These are phyloP conservation scores for Punctularia strigosozonata DNA, from an alignment of 768 basidiomycete species.

Conservation along the genomic window DNA sequence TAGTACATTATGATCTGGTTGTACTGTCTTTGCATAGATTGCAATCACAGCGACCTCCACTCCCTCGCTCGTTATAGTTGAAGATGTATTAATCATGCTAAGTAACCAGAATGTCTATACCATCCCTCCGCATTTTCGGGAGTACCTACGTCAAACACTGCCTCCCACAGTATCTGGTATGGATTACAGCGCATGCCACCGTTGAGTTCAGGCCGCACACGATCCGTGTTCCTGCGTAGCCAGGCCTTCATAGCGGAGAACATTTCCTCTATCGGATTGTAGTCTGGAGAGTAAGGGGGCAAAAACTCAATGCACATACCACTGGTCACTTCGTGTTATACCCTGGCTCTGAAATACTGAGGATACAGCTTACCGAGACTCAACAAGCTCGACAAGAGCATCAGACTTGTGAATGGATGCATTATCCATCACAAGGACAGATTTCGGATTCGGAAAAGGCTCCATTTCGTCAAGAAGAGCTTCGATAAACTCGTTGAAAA, in stretches of 20 bases:
- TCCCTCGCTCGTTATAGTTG: not conserved
- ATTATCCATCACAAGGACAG: conserved; percentile 16
- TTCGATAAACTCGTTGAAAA: conserved; percentile 14
- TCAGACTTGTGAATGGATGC: conserved; percentile 8
- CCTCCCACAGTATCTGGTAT: conserved; percentile 15
- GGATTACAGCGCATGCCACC: conserved; percentile 7
- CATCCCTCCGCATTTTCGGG: conserved; percentile 15
- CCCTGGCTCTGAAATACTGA: not conserved
- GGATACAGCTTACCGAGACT: conserved; percentile 7
- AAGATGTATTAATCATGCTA: not conserved
- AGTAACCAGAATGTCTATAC: conserved; percentile 17
- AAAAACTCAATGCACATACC: conserved; percentile 4
- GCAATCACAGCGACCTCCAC: not conserved
- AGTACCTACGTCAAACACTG: conserved; percentile 14
- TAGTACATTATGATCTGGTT: not conserved
- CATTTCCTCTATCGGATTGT: conserved; percentile 17
- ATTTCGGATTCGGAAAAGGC: conserved; percentile 10
- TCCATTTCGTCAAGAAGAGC: conserved; percentile 11
- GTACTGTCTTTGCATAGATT: not conserved
- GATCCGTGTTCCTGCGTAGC: conserved; percentile 8
- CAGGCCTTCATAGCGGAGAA: conserved; percentile 16
- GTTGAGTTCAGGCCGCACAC: conserved; percentile 4
- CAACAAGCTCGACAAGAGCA: conserved; percentile 8
- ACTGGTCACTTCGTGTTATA: not conserved
- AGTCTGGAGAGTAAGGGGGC: conserved; percentile 17